Base-by-base conservation (phyloP, 495 filamentous ascomycete genomes). In the Neurospora sp. region DNA sequence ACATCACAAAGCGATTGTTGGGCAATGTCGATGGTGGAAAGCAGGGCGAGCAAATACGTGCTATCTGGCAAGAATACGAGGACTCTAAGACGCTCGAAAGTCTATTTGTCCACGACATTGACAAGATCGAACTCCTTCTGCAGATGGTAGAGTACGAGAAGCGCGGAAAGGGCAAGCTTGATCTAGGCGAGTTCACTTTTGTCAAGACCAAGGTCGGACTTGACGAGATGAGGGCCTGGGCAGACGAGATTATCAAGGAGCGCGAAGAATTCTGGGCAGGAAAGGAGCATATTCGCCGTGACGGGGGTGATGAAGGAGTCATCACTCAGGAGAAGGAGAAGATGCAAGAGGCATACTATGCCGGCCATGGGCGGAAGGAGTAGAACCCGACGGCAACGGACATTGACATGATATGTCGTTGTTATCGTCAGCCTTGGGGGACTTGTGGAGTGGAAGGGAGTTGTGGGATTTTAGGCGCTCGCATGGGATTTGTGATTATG, bases 61-160 rank as follows among this genome's bases (percentile, higher is more conserved):
- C 81, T 10, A 82, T 97, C 42, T 99, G 96, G 91, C 87, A 94
- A 75, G 96, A 99, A 79, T 99, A 99, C 80, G 96, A 99, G 82
- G 91, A 92, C 45, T 89, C 89, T 8, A 82, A 89, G 82, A 98
- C 96, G 38, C 81, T 89, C 44, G 94, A 98, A 81, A 90, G 91
- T 70, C 83, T 89, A 73, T 99, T 94, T 74, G 96, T 99, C 17
- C 96, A 99, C 77, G 96, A 98, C 83, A 88, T 99, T 71, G 96
- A 99, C 81, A 97, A 98, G 86, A 90, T 98, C 79, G 96, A 99
- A 83, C 83, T 99, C 44, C 80, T 99, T 65, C 81, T 96, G 79
- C 96, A 99, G 84, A 97, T 97, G 91, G 85, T 97, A 27, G 96
- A 99, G 80, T 99, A 99, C 79, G 96, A 99, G 87, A 92, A 91